Percentiles rank a stretch among this genome's conserved stretches.
Evolutionary conservation across 805 yeast genomes (phyloP).

Genomic region (Debaryomyces prosopidis): DNA sequence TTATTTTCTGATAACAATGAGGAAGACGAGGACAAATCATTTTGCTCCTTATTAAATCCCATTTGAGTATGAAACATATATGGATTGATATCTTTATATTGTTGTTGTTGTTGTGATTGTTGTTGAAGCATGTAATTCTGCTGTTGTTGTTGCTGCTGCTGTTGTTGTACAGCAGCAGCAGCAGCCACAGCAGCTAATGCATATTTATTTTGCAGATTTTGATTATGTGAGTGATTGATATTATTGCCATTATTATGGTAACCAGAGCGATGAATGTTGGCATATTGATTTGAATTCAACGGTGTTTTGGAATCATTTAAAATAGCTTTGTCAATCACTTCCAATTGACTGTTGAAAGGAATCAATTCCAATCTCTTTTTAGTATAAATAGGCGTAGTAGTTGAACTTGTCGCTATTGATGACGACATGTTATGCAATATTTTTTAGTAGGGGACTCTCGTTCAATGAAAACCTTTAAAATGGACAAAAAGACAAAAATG

Average conservation of each 20-base stretch:
- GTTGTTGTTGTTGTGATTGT: conserved; percentile 13
- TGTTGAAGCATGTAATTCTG: conserved; percentile 19
- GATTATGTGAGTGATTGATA: conserved; percentile 8
- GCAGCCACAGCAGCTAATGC: conserved; percentile 30
- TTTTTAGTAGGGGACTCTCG: too few species aligned
- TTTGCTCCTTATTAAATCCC: neutral
- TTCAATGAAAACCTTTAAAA: too few species aligned
- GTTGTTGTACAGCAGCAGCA: conserved; percentile 34
- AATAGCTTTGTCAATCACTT: conserved; percentile 18
- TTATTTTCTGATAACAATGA: conserved; percentile 7
- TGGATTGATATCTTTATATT: conserved; percentile 1
- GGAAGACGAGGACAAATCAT: conserved; percentile 3
- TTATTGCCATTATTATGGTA: conserved; percentile 2
- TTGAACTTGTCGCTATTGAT: neutral
- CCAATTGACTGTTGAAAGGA: conserved; percentile 32
- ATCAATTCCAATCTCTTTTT: conserved; percentile 24
- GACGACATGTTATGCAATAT: neutral
- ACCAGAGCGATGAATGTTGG: conserved; percentile 4
- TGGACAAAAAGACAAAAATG: neutral
- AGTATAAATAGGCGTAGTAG: conserved; percentile 13
- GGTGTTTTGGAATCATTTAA: conserved; percentile 8
- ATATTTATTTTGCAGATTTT: conserved; percentile 21
- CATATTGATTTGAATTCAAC: conserved; percentile 6
- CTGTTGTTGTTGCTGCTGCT: conserved; percentile 17
- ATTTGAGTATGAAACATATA: neutral